phyloP scores from a whole-genome alignment of 2,329 filamentous ascomycete species.

The Chaetoscypha palmicola region DNA sequence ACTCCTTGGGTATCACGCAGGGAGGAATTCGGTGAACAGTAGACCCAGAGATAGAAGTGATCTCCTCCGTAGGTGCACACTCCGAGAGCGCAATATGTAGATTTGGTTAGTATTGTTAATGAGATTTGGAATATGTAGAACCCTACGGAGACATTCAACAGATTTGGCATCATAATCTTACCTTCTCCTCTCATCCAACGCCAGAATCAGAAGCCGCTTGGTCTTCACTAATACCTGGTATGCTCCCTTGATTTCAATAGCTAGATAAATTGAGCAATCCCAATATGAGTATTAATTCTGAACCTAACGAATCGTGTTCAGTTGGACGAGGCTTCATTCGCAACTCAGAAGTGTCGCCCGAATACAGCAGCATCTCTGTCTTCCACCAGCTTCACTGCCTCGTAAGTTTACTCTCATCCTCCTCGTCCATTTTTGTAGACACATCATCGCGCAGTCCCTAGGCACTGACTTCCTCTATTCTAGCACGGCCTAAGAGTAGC shows the following conservation, averaged over 20 bases:
- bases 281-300: not conserved
- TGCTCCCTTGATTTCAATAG: not conserved
- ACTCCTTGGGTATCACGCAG: too few species aligned
- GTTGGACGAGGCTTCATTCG: not conserved
- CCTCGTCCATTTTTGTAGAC: not conserved
- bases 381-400: conserved; percentile 6
- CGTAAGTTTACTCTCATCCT: not conserved
- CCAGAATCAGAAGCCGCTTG: conserved; percentile 7
- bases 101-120: too few species aligned
- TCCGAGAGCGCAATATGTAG: too few species aligned
- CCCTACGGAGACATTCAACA: conserved; percentile 3
- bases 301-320: not conserved
- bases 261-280: too few species aligned
- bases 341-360: not conserved
- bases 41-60: too few species aligned
- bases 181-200: conserved; percentile 4
- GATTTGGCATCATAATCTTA: conserved; percentile 8
- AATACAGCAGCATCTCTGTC: not conserved
- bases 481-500: not conserved
- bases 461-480: not conserved
- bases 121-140: too few species aligned
- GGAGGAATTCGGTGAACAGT: too few species aligned
- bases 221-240: conserved; percentile 4
- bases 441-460: too few species aligned
- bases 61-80: too few species aligned